A percentile compares a stretch with the other conserved stretches of the same genome.
Evolutionary conservation across 768 basidiomycete species (phyloP).

Genomic region (Amanita muscaria): DNA sequence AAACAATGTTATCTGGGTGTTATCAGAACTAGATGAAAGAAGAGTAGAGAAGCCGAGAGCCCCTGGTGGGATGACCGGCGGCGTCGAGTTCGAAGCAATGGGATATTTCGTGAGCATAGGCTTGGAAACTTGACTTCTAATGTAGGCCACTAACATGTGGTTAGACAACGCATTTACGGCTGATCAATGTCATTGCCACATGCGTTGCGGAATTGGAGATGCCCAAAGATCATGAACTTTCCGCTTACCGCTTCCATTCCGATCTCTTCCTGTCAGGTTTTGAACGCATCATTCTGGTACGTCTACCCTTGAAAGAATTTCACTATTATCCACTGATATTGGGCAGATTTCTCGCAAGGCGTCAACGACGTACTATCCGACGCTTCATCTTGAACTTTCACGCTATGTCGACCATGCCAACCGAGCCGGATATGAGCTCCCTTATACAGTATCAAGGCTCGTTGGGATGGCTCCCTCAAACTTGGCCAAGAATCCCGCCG

Average conservation of each 20-base stretch:
- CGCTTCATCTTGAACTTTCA: conserved; percentile 87
- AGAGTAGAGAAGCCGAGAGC: conserved; percentile 86
- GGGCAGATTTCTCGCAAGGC: conserved; percentile 87
- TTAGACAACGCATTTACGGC: conserved; percentile 81
- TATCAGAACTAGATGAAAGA: conserved; percentile 74
- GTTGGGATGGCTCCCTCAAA: conserved; percentile 69
- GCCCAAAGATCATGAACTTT: conserved; percentile 61
- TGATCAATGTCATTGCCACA: conserved; percentile 74
- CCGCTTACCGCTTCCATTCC: conserved; percentile 73
- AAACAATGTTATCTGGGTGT: conserved; percentile 84
- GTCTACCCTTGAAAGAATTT: conserved; percentile 15
- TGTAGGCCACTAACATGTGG: background rate
- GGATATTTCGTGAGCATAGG: conserved; percentile 68
- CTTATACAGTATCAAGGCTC: conserved; percentile 72
- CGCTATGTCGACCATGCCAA: conserved; percentile 69
- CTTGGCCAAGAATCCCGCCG: conserved; percentile 39
- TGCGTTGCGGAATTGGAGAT: conserved; percentile 56
- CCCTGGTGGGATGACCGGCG: conserved; percentile 97
- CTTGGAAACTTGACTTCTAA: no score
- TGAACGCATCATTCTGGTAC: conserved; percentile 82
- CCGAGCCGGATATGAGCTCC: conserved; percentile 65
- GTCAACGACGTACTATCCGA: conserved; percentile 89
- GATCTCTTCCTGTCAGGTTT: conserved; percentile 89
- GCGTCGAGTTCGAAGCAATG: conserved; percentile 98
- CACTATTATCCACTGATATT: conserved; percentile 1